phyloP scores from a whole-genome alignment of 139 green algal genomes.

The Mesotaenium endlicherianum region DNA sequence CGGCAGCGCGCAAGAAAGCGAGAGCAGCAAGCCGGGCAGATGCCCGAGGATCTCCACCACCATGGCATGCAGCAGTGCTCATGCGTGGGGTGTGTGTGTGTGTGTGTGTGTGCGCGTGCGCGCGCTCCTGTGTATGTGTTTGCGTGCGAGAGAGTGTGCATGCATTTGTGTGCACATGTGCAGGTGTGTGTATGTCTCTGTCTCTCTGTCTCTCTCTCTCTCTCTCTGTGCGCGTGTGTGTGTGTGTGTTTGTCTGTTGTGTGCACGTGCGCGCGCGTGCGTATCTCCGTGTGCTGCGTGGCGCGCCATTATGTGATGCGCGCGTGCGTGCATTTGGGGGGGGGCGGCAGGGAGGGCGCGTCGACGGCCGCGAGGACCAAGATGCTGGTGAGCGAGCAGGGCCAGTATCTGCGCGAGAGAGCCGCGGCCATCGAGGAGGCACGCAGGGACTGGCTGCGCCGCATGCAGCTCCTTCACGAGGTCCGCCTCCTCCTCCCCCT shows the following conservation, averaged over 20 bases:
- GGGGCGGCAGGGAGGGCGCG: too few species aligned
- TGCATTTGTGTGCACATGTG: too few species aligned
- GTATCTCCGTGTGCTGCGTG: too few species aligned
- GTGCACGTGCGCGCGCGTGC: too few species aligned
- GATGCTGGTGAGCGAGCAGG: slow-evolving; percentile 8
- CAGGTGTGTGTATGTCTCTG: too few species aligned
- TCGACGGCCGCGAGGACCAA: slow-evolving; percentile 9
- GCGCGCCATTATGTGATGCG: too few species aligned
- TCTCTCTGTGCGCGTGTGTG: not conserved
- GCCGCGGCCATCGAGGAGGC: slow-evolving; percentile 15
- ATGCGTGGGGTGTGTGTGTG: too few species aligned
- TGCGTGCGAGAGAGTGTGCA: not conserved
- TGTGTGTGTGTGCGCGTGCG: too few species aligned
- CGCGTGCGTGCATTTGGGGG: too few species aligned
- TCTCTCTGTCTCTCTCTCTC: too few species aligned
- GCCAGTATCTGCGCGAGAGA: slow-evolving; percentile 10
- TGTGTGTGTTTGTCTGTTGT: not conserved
- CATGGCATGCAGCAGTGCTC: not conserved
- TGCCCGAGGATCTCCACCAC: not conserved
- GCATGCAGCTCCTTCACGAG: not conserved
- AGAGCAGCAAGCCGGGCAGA: not conserved
- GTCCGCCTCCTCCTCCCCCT: not conserved
- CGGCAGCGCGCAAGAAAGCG: not conserved
- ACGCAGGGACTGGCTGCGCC: slow-evolving; percentile 8
- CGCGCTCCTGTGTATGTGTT: not conserved